Evolutionary conservation across 345 rosid species (phyloP), one percentile per base, ranked within the genome.

Genomic region (Eucalyptus decipiens): DNA sequence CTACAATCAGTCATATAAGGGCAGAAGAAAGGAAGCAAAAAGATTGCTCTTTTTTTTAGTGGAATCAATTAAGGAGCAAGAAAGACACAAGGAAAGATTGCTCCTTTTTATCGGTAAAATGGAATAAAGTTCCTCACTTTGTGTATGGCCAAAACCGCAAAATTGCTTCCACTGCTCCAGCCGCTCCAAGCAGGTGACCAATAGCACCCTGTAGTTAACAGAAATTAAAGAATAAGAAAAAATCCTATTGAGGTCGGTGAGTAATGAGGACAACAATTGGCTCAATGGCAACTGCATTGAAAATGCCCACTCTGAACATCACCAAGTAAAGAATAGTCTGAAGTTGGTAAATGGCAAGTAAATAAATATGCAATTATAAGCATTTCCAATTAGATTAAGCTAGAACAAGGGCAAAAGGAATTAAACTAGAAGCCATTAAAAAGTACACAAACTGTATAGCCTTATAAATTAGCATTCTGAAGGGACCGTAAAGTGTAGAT

Each of bases 161-260:
- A 90, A 97, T 96, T 90, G 98, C 97, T 93, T 96, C 99, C 87
- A 96, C 97, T 6, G 99, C 98, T 90, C 99, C 97, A 76, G 99
- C 99, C 87, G 99, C 99, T 92, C 99, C 99, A 89, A 98, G 99
- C 58, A 98, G 98, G 95, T 98, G 99, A 89, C 99, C 99, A 34
- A 97, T 58, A 19, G 99, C 99, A 32, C 98, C 99, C 99, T 97
- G 94, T 86, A 90, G 49, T 88, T 85, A 40, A 2, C 3, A 40
- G 83, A 76, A 76, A 37, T 1, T 37, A 76, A 76, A 76, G 83
- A 76, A 0, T 12, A 76, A 76, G 83, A 76, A 37, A 76, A 40
- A 76, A 37, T 40, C 47, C 83, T 40, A 40, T 23, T 11, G 47
- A 76, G 28, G 83, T 19, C 5, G 5, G 45, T 76, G 47, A 37